These are phyloP conservation scores for Clitoria ternatea DNA, from an alignment of 306 rosid species.

Conservation along the genomic window DNA sequence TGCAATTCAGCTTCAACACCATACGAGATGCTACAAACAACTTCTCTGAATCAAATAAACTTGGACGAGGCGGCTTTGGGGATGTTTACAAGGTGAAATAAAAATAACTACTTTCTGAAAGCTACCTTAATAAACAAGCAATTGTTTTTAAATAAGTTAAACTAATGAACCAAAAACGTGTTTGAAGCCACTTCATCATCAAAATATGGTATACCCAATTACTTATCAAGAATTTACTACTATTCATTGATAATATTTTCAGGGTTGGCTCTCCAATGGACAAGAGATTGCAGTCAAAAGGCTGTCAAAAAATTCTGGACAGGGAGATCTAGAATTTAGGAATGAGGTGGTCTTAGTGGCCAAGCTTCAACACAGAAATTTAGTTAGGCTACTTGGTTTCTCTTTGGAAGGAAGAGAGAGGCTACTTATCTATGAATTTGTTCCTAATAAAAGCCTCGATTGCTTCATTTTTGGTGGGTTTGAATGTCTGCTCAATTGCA, in stretches of 20 bases:
- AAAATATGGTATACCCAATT: neutral
- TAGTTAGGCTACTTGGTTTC: constrained; percentile 23
- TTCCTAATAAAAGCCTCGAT: constrained; percentile 19
- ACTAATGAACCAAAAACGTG: no score
- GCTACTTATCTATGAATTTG: constrained; percentile 13
- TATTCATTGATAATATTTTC: neutral
- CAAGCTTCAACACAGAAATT: constrained; percentile 15
- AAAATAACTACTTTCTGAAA: neutral
- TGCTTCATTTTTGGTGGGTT: constrained; percentile 35
- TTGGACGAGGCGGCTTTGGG: constrained; percentile 28
- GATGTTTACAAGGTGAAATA: constrained; percentile 26
- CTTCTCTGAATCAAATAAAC: constrained; percentile 23
- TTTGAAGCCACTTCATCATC: no score
- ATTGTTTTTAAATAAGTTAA: no score
- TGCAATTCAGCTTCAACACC: constrained; percentile 23
- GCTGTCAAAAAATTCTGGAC: constrained; percentile 2
- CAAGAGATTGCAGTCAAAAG: constrained; percentile 28
- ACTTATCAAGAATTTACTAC: neutral
- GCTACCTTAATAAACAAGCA: no score
- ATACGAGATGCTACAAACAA: constrained; percentile 22
- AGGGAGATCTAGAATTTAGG: constrained; percentile 19
- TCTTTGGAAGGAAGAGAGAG: constrained; percentile 3
- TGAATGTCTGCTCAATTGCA: neutral
- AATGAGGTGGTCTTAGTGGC: constrained; percentile 16
- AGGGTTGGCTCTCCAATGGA: constrained; percentile 20